Base-by-base conservation (phyloP, 1,139 yeast species). In the Taphrina deformans region DNA sequence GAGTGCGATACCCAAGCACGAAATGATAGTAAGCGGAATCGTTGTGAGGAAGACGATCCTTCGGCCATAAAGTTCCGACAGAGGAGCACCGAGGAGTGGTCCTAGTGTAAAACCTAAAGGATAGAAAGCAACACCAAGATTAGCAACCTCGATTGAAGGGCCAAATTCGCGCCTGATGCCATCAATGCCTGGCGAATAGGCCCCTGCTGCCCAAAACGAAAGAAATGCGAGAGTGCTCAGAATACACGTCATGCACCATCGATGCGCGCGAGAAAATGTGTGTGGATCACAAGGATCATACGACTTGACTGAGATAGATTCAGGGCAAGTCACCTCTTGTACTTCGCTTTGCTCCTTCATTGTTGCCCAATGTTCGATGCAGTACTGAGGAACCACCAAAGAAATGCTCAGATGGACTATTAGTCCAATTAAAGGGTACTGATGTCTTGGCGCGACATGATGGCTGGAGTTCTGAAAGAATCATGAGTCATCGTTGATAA, bases 51-150 rank as follows among this genome's bases (percentile, higher is more conserved):
- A 71, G 64, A 62, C 46, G 14, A 55, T 55, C 16, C 64, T 27
- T 16, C 14, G 96, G 96, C 9, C 93, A 89, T 79, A 91, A 81
- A 53, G 88, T 48, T 65, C 67, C 10, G 67, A 65, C 9, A 65
- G 26, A 5, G 67, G 67, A 4, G 67, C 67, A 12, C 55, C 51
- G 9, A 65, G 75, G 69, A 88, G 77, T 0, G 96, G 96, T 3
- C 96, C 96, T 40, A 84, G 50, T 4, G 69, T 69, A 53, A 78
- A 80, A 61, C 88, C 81, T 65, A 87, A 83, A 0, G 92, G 90
- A 68, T 85, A 82, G 21, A 87, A 82, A 9, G 87, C 73, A 4
- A 91, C 46, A 4, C 62, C 63, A 3, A 63, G 63, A 6, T 55
- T 33, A 9, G 66, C 63, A 24, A 48, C 58, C 16, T 59, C 66